A percentile compares a stretch with the other conserved stretches of the same genome.
phyloP scores from a whole-genome alignment of 192 early-diverging fungal genomes.

The Rhizophagus clarus region DNA sequence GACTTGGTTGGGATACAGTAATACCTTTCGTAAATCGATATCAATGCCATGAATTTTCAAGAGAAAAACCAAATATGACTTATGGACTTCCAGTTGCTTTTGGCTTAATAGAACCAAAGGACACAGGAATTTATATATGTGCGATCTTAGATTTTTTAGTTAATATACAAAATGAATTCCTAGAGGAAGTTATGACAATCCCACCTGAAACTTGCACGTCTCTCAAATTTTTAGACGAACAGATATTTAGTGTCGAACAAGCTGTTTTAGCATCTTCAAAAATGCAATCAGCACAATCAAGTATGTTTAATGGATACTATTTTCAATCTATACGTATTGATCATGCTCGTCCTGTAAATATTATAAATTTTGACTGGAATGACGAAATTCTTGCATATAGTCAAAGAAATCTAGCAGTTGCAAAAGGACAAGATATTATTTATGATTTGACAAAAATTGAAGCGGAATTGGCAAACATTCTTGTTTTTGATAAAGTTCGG shows the following conservation, averaged over 20 bases:
- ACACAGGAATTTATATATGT: conserved; percentile 13
- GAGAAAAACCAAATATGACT: neutral
- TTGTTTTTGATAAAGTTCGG: neutral
- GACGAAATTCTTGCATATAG: neutral
- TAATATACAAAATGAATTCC: conserved; percentile 23
- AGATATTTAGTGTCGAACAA: neutral
- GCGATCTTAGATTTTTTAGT: conserved; percentile 27
- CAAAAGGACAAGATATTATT: neutral
- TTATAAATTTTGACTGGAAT: conserved; percentile 16
- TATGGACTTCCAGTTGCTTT: neutral
- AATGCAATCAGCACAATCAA: too few species aligned
- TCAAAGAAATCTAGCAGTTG: conserved; percentile 1
- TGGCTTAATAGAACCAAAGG: conserved; percentile 11
- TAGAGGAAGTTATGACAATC: conserved; percentile 5
- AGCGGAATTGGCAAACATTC: neutral
- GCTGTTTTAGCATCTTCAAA: too few species aligned
- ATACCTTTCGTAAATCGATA: conserved; percentile 13
- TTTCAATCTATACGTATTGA: neutral
- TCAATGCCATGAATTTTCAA: conserved; percentile 29
- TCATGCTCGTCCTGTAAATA: neutral
- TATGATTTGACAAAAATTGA: conserved; percentile 28
- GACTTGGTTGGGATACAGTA: conserved; percentile 20
- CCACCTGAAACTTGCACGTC: neutral
- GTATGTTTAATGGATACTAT: neutral
- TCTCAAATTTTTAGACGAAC: neutral